Evolutionary conservation across 176 grass and related monocot species (phyloP), one percentile per base, ranked within the genome.

Genomic region (Pontederia crassipes): DNA sequence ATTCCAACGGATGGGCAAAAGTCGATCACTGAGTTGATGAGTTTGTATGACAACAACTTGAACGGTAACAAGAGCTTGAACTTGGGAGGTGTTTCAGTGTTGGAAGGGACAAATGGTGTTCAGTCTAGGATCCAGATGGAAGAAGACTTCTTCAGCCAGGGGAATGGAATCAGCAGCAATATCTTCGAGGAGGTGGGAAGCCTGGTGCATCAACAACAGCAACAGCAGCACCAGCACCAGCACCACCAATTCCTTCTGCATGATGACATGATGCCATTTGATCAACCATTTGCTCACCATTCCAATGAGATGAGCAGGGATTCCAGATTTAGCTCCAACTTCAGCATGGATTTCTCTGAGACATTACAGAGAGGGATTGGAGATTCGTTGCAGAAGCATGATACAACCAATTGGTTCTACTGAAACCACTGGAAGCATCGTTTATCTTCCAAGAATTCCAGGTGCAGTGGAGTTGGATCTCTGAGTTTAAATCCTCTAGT

Each of bases 1-100:
- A 69, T 69, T 46, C 66, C 66, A 20, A 20, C 52, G 13, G 66
- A 57, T 26, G 66, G 66, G 9, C 32, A 69, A 16, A 69, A 57
- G 17, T 69, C 66, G 4, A 69, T 69, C 29, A 26, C 45, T 27
- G 32, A 69, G 10, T 18, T 69, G 11, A 69, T 69, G 66, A 35
- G 17, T 18, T 56, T 57, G 11, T 69, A 69, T 4, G 66, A 57
- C 15, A 55, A 26, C 53, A 55, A 57, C 28, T 20, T 69, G 2
- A 24, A 57, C 11, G 15, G 15, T 20, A 57, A 46, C 66, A 69
- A 57, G 17, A 69, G 10, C 66, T 56, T 57, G 32, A 69, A 16
- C n/a, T 2, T 26, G 17, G 66, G 66, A 69, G 14, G 53, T 9
- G 11, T 47, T 10, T 46, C 66, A 3, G 0, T 69, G 53, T 47